These are phyloP conservation scores for Dryadomyces sulphureus DNA, from an alignment of 2,329 filamentous ascomycete genomes.

Conservation along the genomic window DNA sequence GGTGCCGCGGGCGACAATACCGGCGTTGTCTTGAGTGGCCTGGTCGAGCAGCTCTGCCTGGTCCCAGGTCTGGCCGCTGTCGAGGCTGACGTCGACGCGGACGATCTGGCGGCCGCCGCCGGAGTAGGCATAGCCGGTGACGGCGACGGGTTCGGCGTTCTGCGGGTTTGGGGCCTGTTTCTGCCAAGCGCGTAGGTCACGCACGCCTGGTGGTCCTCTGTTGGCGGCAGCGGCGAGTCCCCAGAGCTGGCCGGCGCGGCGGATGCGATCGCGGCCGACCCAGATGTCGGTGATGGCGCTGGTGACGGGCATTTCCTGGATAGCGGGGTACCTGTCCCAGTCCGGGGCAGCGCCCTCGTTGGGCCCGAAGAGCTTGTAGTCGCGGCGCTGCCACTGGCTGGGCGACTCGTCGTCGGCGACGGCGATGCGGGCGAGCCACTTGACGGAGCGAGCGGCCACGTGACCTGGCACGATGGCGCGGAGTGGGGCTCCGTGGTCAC, in stretches of 20 bases:
- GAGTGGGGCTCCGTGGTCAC: conserved; percentile 52
- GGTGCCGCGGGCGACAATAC: conserved; percentile 12
- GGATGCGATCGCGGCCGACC: conserved; percentile 22
- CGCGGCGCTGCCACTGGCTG: conserved; percentile 50
- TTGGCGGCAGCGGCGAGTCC: not conserved
- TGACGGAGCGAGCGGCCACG: conserved; percentile 52
- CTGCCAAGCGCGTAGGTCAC: conserved; percentile 9
- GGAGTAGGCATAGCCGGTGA: conserved; percentile 53
- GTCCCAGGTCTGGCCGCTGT: conserved; percentile 48
- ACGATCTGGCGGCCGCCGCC: conserved; percentile 51
- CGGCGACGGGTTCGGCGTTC: conserved; percentile 17
- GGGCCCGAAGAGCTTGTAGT: conserved; percentile 56
- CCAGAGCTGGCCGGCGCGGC: conserved; percentile 1
- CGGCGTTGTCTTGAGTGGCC: not conserved
- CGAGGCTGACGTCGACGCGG: conserved; percentile 51
- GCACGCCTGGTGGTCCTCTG: conserved; percentile 9
- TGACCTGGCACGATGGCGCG: conserved; percentile 48
- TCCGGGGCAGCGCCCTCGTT: conserved; percentile 42
- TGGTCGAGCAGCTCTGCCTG: conserved; percentile 45
- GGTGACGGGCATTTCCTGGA: conserved; percentile 56
- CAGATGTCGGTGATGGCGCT: conserved; percentile 45
- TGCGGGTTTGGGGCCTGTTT: not conserved
- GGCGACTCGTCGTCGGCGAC: conserved; percentile 51
- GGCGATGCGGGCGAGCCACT: conserved; percentile 51
- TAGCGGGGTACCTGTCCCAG: conserved; percentile 47